A percentile compares a stretch with the other conserved stretches of the same genome.
These are phyloP conservation scores for Knoxdaviesia capensis DNA, from an alignment of 2,329 filamentous ascomycete genomes.

Conservation along the genomic window DNA sequence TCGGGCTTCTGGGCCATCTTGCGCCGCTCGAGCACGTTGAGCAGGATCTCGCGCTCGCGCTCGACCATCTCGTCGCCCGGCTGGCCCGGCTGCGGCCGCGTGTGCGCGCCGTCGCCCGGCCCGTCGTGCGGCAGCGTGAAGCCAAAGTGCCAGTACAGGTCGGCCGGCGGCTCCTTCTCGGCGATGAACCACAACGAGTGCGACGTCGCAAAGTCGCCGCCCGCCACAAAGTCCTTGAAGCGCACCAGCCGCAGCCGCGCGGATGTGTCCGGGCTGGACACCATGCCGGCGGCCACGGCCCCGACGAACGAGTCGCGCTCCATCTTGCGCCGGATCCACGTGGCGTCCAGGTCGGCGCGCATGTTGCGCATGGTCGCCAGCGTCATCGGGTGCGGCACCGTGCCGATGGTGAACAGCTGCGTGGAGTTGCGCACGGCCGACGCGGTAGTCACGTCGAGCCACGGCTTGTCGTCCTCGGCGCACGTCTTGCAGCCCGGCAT, in stretches of 20 bases:
- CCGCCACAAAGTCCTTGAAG: slow-evolving; percentile 68
- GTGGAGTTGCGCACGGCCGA: slow-evolving; percentile 51
- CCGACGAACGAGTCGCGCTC: slow-evolving; percentile 62
- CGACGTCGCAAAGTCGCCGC: slow-evolving; percentile 33
- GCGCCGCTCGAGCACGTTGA: slow-evolving; percentile 1
- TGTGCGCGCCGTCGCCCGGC: slow-evolving; percentile 30
- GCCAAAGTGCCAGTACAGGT: slow-evolving; percentile 78
- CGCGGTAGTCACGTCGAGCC: slow-evolving; percentile 47
- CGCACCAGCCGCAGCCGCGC: slow-evolving; percentile 45
- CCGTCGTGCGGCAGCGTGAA: slow-evolving; percentile 50
- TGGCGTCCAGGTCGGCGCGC: slow-evolving; percentile 36
- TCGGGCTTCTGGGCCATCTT: slow-evolving; percentile 18
- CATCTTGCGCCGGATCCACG: slow-evolving; percentile 41
- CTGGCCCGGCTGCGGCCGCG: slow-evolving; percentile 28
- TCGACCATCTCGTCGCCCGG: too few relatives aligned
- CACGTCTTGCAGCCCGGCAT: slow-evolving; percentile 54
- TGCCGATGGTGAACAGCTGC: slow-evolving; percentile 60
- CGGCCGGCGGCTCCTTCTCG: slow-evolving; percentile 39
- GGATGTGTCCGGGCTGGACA: slow-evolving; percentile 19
- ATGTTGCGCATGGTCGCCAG: slow-evolving; percentile 46
- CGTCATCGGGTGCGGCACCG: slow-evolving; percentile 83
- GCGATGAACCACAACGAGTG: slow-evolving; percentile 67
- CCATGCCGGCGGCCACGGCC: slow-evolving; percentile 46
- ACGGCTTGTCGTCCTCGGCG: slow-evolving; percentile 28
- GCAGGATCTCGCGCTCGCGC: slow-evolving; percentile 1